Evolutionary conservation across 2,329 filamentous ascomycete genomes (phyloP), one percentile per base, ranked within the genome.

Genomic region (Neonectria coccinea): DNA sequence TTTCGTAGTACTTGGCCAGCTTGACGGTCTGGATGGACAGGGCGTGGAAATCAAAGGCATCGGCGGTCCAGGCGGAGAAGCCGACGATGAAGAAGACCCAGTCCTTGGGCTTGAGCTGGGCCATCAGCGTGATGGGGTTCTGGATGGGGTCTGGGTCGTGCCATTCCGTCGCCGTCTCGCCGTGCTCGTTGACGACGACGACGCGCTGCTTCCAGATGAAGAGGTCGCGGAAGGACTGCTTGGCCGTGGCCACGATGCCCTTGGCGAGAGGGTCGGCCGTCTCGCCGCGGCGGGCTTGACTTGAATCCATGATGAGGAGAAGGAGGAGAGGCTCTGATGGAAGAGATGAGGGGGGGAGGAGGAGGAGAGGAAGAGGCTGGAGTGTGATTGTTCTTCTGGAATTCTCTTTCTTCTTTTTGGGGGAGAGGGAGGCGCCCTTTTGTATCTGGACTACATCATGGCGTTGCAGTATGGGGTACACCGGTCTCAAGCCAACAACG

Each of bases 1-100:
- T 79, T 64, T 72, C 73, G 59, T 85, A 87, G 74, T 84, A 83
- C 44, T 80, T 71, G 52, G 84, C 85, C 25, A 94, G 82, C 79
- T 93, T 93, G 70, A 86, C 85, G 4, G 91, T 92, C 77, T 94
- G 92, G 68, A 95, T 92, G 5, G 89, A 92, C 9, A 95, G 84
- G 27, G 92, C 91, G 78, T 94, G 91, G 76, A 94, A 95, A 78
- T 94, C 92, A 76, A 94, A 95, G 4, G 92, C 92, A 76, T 95
- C 92, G 61, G 91, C 92, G 1, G 88, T 91, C 92, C 92, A 95
- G 16, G 91, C 89, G 36, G 85, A 78, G 74, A 94, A 89, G 3
- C 91, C 92, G 11, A 93, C 90, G 44, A 91, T 68, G 80, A 95
- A 89, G 81, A 92, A 94, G 16, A 92, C 74, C 92, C 92, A 95